Evolutionary conservation across 768 basidiomycete species (phyloP), one percentile per base, ranked within the genome.

Genomic region (Xerocomellus intermedius): DNA sequence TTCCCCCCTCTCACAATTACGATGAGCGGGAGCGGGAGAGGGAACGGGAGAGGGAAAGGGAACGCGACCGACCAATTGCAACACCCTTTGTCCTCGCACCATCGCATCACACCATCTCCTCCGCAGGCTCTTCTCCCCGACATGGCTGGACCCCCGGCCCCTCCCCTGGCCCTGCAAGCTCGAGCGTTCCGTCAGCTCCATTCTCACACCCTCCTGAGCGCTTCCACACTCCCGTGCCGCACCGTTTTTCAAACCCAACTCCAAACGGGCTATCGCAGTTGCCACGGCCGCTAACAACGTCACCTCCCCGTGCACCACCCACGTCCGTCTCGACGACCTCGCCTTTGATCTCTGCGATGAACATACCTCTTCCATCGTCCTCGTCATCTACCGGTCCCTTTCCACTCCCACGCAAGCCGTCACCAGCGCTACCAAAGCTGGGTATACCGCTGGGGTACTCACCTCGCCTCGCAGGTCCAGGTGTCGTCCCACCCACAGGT

Each of bases 51-150:
- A 50, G 63, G 21, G 63, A 65, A 4, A 59, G 72, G 45, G 74
- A 78, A 16, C 74, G 77, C 36, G 83, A 85, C 50, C 74, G 83
- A 52, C 80, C 80, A 2, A 66, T 79, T 43, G 75, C 82, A 7
- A 79, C 77, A 38, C 79, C 82, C 3, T 85, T 84, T 60, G 79
- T 76, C 8, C 77, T 84, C 69, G 74, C 71, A 8, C 76, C 81
- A 6, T 75, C 78, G 30, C 76, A 79, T 49, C 69, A 70, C 28
- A 58, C 65, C 35, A 70, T 74, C 19, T 46, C 64, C 21, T 69
- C 71, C 16, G 64, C 71, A 37, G 59, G 67, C 5, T 74, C 74
- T 35, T 81, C 82, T 5, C 77, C 80, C 2, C 68, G 70, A 47
- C 79, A 78, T 60, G 71, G 71, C 8, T 80, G 77, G 62, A 52